phyloP scores from a whole-genome alignment of 2,329 filamentous ascomycete species.

The Colletotrichum graminicola region DNA sequence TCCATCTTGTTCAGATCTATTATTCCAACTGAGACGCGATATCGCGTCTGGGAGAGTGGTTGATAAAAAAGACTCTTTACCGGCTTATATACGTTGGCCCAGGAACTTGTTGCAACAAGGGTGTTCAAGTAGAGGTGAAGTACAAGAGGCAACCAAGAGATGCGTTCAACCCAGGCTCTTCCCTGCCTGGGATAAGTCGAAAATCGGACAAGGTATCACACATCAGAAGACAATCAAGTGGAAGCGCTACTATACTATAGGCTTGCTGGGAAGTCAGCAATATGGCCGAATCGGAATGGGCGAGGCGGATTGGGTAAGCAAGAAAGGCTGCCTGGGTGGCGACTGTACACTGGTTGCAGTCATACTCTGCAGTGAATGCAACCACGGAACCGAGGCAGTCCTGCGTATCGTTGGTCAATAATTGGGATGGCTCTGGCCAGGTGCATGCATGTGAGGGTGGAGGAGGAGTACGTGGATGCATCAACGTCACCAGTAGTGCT shows the following conservation, averaged over 20 bases:
- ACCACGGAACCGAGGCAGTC: not conserved
- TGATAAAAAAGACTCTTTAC: not conserved
- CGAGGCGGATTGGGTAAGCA: not conserved
- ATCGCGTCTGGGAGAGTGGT: not conserved
- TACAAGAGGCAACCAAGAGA: conserved; percentile 5
- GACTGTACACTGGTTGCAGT: not conserved
- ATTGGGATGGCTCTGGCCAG: not conserved
- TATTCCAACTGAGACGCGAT: not conserved
- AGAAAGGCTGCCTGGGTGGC: conserved; percentile 17
- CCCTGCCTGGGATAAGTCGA: not conserved
- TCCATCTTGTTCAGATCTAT: conserved; percentile 39
- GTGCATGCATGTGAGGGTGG: conserved; percentile 9
- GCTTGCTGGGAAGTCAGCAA: conserved; percentile 1
- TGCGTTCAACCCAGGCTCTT: not conserved
- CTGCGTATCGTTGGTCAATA: not conserved
- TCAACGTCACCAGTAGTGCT: conserved; percentile 10
- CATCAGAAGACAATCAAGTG: not conserved
- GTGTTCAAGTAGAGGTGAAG: not conserved
- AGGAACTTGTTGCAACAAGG: not conserved
- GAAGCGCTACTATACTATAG: conserved; percentile 1
- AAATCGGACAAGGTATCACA: not conserved
- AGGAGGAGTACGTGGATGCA: not conserved
- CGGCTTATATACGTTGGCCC: conserved; percentile 1
- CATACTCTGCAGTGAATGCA: not conserved
- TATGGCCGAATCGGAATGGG: not conserved